A percentile compares a stretch with the other conserved stretches of the same genome.
These are phyloP conservation scores for Rhizopogon salebrosus DNA, from an alignment of 768 basidiomycete species.

Conservation along the genomic window DNA sequence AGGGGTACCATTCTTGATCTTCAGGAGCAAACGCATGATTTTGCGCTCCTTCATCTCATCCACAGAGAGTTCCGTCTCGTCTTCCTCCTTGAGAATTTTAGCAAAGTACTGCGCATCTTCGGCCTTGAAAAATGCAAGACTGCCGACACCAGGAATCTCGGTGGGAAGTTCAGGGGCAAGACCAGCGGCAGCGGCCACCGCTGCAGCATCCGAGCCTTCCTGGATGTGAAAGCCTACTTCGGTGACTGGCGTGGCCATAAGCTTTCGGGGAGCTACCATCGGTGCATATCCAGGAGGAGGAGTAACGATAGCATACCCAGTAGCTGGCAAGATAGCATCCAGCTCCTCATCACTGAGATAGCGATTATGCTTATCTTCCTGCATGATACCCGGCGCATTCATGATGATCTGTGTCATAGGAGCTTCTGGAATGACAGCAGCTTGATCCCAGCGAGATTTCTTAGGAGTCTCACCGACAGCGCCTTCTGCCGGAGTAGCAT, in stretches of 20 bases:
- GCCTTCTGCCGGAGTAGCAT: conserved; percentile 81
- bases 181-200: conserved; percentile 84
- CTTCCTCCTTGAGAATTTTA: conserved; percentile 92
- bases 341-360: conserved; percentile 95
- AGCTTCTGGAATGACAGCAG: conserved; percentile 64
- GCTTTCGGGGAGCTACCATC: conserved; percentile 56
- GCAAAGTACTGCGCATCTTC: conserved; percentile 98
- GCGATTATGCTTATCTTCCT: conserved; percentile 95
- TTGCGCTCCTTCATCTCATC: conserved; percentile 99
- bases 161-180: conserved; percentile 92
- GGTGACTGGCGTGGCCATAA: conserved; percentile 50
- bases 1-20: conserved; percentile 99
- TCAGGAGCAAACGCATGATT: conserved; percentile 95
- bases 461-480: conserved; percentile 66
- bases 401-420: conserved; percentile 81
- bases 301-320: conserved; percentile 87
- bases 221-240: conserved; percentile 90
- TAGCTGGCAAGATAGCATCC: conserved; percentile 78
- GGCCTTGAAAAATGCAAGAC: conserved; percentile 95
- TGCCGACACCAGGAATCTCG: conserved; percentile 97
- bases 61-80: conserved; percentile 86
- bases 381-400: conserved; percentile 78
- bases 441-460: conserved; percentile 96
- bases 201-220: conserved; percentile 88
- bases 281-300: conserved; percentile 94